Conservation (phyloP, 75 land plant genomes). For the Azolla pinnata region DNA sequence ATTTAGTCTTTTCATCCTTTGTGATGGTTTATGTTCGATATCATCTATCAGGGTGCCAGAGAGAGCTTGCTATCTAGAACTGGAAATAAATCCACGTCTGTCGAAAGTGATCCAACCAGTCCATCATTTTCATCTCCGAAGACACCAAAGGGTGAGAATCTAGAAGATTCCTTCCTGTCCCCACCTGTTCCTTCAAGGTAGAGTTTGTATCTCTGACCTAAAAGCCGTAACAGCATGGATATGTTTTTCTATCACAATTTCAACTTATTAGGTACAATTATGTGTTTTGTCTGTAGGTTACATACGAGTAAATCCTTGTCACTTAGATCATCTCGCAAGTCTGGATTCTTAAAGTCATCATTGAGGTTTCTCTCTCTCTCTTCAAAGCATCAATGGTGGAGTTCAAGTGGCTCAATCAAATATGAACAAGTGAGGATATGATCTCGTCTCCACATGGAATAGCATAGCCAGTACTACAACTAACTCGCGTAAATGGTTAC, state of each 20-base stretch:
- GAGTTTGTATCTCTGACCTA: too few relatives aligned
- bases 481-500: too few relatives aligned
- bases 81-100: background rate
- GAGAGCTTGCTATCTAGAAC: background rate
- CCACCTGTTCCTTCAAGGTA: too few relatives aligned
- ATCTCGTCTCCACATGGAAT: too few relatives aligned
- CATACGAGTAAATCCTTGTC: conserved; percentile 3
- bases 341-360: conserved; percentile 11
- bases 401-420: conserved; percentile 13
- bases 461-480: too few relatives aligned
- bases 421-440: conserved; percentile 23
- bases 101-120: background rate
- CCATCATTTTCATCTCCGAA: background rate
- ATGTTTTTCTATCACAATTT: too few relatives aligned
- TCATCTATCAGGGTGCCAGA: background rate
- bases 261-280: background rate
- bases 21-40: too few relatives aligned
- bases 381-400: conserved; percentile 14
- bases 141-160: background rate
- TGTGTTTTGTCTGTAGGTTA: conserved; percentile 6
- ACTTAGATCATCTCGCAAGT: conserved; percentile 14
- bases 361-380: conserved; percentile 15
- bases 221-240: too few relatives aligned
- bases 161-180: background rate
- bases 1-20: background rate